Conservation (phyloP, 2,329 filamentous ascomycete species). For the Geoglossum cookeanum region DNA sequence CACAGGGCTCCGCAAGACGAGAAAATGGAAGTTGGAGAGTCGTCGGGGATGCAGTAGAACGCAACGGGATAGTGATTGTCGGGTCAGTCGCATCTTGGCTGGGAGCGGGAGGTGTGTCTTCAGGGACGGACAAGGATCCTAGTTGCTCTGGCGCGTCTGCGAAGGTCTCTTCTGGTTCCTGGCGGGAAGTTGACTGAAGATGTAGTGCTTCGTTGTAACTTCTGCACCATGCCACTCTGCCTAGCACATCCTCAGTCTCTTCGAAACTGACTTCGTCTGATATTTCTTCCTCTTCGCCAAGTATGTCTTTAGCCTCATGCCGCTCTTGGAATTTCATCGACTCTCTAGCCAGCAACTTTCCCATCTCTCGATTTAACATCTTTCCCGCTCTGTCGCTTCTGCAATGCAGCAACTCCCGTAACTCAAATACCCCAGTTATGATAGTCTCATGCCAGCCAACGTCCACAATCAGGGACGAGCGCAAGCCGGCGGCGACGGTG, state of each 20-base stretch:
- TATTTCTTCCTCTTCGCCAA: conserved; percentile 14
- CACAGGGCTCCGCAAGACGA: conserved; percentile 52
- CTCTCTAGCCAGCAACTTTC: conserved; percentile 34
- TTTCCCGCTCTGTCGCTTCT: conserved; percentile 60
- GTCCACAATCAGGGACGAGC: conserved; percentile 74
- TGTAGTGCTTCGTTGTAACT: conserved; percentile 6
- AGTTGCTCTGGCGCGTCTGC: not conserved
- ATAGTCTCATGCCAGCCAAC: conserved; percentile 84
- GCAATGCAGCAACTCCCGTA: conserved; percentile 54
- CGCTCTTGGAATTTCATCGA: conserved; percentile 5
- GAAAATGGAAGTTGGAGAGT: conserved; percentile 49
- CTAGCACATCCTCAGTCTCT: conserved; percentile 63
- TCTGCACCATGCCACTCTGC: conserved; percentile 60
- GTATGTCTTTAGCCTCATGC: conserved; percentile 15
- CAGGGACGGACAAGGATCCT: conserved; percentile 7
- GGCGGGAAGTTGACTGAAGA: conserved; percentile 3
- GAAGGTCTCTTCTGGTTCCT: not conserved
- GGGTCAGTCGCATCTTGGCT: conserved; percentile 22
- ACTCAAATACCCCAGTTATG: conserved; percentile 77
- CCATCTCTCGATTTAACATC: conserved; percentile 48
- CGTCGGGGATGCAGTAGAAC: conserved; percentile 29
- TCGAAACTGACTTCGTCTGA: conserved; percentile 32
- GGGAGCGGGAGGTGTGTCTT: conserved; percentile 36
- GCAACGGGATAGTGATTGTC: conserved; percentile 27
- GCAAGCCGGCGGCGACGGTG: conserved; percentile 59